A percentile compares a stretch with the other conserved stretches of the same genome.
Evolutionary conservation across 495 filamentous ascomycete species (phyloP).

Genomic region (Opeltia flavorubescens): DNA sequence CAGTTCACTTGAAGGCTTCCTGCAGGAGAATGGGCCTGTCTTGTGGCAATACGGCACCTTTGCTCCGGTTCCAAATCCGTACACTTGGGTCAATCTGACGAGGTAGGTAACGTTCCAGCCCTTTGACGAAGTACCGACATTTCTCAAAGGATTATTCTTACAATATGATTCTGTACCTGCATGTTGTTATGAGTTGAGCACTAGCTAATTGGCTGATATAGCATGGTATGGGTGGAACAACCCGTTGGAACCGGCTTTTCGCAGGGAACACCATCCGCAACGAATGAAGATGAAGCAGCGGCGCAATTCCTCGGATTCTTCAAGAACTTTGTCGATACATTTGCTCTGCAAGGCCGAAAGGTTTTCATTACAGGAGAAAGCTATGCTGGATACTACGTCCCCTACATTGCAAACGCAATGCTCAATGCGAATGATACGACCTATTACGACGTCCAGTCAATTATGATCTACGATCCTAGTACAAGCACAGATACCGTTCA

Average conservation of each 20-base stretch:
- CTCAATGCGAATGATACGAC: conserved; percentile 50
- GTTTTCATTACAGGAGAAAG: conserved; percentile 59
- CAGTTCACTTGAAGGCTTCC: conserved; percentile 50
- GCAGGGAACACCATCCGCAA: conserved; percentile 45
- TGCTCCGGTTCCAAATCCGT: conserved; percentile 49
- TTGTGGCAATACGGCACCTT: conserved; percentile 57
- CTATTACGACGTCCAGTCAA: conserved; percentile 53
- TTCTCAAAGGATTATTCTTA: too few species aligned
- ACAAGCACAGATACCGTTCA: conserved; percentile 37
- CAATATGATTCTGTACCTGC: too few species aligned
- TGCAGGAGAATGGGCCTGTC: conserved; percentile 69
- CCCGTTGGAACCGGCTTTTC: conserved; percentile 66
- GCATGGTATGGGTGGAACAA: conserved; percentile 46
- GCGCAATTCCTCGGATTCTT: conserved; percentile 57
- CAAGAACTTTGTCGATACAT: conserved; percentile 55
- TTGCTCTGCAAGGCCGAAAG: conserved; percentile 44
- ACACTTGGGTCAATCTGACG: conserved; percentile 58
- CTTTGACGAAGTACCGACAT: too few species aligned
- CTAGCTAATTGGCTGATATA: too few species aligned
- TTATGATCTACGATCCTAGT: conserved; percentile 57
- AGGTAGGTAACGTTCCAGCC: too few species aligned
- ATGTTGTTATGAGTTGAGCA: too few species aligned
- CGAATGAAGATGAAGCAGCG: conserved; percentile 49
- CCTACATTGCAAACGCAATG: conserved; percentile 66
- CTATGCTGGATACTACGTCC: conserved; percentile 65